Conservation (phyloP, 192 early-diverging fungal species). For the Umbelopsis isabellina region DNA sequence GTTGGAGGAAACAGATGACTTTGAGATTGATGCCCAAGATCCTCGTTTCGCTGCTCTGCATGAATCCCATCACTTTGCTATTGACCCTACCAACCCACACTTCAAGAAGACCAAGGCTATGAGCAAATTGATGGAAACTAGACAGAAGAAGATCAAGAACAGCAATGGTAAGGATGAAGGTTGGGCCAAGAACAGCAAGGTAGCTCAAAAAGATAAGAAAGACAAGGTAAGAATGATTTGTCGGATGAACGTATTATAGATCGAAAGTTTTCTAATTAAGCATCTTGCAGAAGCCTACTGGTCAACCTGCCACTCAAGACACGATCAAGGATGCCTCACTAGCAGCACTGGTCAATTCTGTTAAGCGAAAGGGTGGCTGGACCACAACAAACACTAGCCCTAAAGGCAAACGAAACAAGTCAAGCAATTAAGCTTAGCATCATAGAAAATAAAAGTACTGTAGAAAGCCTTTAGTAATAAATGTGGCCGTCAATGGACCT, state of each 20-base stretch:
- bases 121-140: slow-evolving; percentile 67
- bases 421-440: neutral
- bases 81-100: slow-evolving; percentile 94
- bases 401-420: slow-evolving; percentile 22
- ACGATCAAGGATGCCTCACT: slow-evolving; percentile 48
- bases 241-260: slow-evolving; percentile 23
- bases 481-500: neutral
- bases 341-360: slow-evolving; percentile 58
- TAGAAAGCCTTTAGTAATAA: neutral
- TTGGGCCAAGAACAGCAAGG: slow-evolving; percentile 29
- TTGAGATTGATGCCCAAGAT: slow-evolving; percentile 85
- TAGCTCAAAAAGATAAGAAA: slow-evolving; percentile 25
- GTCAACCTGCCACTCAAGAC: neutral
- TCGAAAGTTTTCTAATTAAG: neutral
- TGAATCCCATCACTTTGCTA: slow-evolving; percentile 86
- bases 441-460: neutral
- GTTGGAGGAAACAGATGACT: slow-evolving; percentile 71
- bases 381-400: slow-evolving; percentile 40
- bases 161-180: slow-evolving; percentile 28
- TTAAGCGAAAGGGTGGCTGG: slow-evolving; percentile 64
- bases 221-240: slow-evolving; percentile 19
- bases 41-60: slow-evolving; percentile 82
- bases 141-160: slow-evolving; percentile 48
- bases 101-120: slow-evolving; percentile 87
- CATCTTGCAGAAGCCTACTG: slow-evolving; percentile 5